Base-by-base conservation (phyloP, 176 grass and related monocot species). In the Oryza meridionalis region DNA sequence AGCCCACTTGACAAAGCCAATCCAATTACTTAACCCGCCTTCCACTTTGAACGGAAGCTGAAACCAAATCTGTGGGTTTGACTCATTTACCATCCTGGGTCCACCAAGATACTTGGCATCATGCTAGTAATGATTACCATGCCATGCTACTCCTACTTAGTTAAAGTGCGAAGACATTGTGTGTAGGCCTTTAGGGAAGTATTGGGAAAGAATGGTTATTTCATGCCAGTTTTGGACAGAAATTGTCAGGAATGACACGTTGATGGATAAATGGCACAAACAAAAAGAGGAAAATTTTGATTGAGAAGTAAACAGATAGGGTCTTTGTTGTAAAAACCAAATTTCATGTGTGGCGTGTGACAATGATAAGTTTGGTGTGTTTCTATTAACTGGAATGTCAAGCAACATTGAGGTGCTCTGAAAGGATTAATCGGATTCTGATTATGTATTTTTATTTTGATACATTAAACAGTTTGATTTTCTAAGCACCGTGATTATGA, bases 331-430 rank as follows among this genome's bases (percentile, higher is more conserved):
- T 53, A 17, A 17, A 51, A 15, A 17, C 50, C 50, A 17, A 53
- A 45, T 47, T 47, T 7, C 47, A 51, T 9, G 8, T 53, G 44
- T 76, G 50, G 29, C 51, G 64, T 53, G 25, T 24, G 7, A 1
- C 65, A 50, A 46, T 68, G 16, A 11, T 40, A 40, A 40, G 38
- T 40, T 40, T 40, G 38, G 35, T 37, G 35, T 37, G 35, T 37
- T 37, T 37, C 35, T 37, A 5, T 37, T 37, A 79, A 79, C 42
- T 79, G 67, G 43, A 69, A 19, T 69, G 43, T 80, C 64, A 68
- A 10, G 17, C 77, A 50, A 69, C 22, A 69, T 69, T 69, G 42
- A 80, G 65, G 78, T 49, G 44, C 19, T 69, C 17, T 81, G 65
- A 69, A 69, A 80, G 37, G 29, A 21, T 53, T 69, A 47, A 51